Evolutionary conservation across 1,284 basidiomycete genomes (phyloP), one percentile per base, ranked within the genome.

Genomic region (Rugiboletus extremiorientalis): DNA sequence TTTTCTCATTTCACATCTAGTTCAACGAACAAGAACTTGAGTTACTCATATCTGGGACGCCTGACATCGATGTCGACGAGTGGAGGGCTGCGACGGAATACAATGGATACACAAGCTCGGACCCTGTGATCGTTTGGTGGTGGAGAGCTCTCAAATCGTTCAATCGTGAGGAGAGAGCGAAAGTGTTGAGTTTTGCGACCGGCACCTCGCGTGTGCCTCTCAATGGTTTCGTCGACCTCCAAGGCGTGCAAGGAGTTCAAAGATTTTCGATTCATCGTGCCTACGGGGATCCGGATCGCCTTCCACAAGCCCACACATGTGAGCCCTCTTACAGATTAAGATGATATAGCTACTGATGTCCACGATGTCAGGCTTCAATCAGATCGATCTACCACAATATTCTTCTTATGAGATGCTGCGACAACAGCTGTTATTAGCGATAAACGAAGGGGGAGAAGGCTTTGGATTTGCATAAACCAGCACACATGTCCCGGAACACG

Each of bases 1-100:
- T 25, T 49, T 27, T 18, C 34, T 56, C 60, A 66, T 63, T 72
- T 72, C 61, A 65, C 48, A 62, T 67, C 38, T 64, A 92, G 90
- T 99, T 99, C 77, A 96, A 97, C 68, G 96, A 98, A 64, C 91
- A 97, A 77, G 97, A 99, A 72, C 84, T 99, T 41, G 97, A 99
- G 74, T 83, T 98, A n/a, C 82, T 98, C 46, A 98, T 98, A 64
- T 98, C 96, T 1, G 96, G 96, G 30, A 91, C 98, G 25, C 96
- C 96, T n/a, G 96, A 97, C 65, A 95, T 99, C 62, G 96, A 99
- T 65, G 94, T 98, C 6, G 96, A 99, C 71, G 96, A 98, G 74
- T 97, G 96, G 91, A 89, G 95, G 63, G 93, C 94, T 46, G 92
- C 96, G 27, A 96, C 94, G 3, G 94, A 95, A 72, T 91, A 94